A percentile compares a stretch with the other conserved stretches of the same genome.
Conservation (phyloP, 2,329 filamentous ascomycete species). For the Alternaria arbusti region DNA sequence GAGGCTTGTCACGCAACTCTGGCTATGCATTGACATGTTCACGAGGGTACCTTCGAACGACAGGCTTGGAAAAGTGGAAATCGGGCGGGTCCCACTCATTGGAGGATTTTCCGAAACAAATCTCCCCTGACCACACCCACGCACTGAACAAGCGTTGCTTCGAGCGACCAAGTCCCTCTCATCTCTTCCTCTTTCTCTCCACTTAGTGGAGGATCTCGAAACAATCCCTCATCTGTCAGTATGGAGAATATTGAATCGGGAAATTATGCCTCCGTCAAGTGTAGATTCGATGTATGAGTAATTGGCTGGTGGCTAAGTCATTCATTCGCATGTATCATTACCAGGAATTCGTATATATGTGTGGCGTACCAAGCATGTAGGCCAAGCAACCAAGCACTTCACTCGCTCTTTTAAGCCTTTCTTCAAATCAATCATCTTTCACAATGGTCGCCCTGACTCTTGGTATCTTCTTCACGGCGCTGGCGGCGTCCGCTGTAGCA, state of each 20-base stretch:
- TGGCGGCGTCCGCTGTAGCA: slow-evolving; percentile 29
- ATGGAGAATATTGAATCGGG: neutral
- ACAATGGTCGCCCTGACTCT: slow-evolving; percentile 23
- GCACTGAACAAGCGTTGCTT: neutral
- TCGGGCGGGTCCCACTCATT: neutral
- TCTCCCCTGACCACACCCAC: neutral
- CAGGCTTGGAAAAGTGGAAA: neutral
- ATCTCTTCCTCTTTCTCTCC: neutral
- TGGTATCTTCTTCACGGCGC: slow-evolving; percentile 20
- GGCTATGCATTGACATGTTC: neutral
- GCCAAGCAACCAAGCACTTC: slow-evolving; percentile 19
- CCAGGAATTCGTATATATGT: slow-evolving; percentile 10
- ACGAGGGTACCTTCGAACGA: neutral
- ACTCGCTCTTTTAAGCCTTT: slow-evolving; percentile 9
- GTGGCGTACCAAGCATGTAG: slow-evolving; percentile 15
- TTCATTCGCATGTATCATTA: neutral
- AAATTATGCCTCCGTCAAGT: slow-evolving; percentile 3
- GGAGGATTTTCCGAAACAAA: neutral
- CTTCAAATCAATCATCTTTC: slow-evolving; percentile 3
- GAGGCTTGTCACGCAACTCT: neutral
- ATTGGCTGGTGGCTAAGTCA: neutral
- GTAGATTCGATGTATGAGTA: neutral
- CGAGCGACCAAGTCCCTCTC: neutral
- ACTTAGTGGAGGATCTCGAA: slow-evolving; percentile 10
- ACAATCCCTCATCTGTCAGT: slow-evolving; percentile 15